Conservation (phyloP, 768 basidiomycete genomes). For the Leccinum ochraceum region DNA sequence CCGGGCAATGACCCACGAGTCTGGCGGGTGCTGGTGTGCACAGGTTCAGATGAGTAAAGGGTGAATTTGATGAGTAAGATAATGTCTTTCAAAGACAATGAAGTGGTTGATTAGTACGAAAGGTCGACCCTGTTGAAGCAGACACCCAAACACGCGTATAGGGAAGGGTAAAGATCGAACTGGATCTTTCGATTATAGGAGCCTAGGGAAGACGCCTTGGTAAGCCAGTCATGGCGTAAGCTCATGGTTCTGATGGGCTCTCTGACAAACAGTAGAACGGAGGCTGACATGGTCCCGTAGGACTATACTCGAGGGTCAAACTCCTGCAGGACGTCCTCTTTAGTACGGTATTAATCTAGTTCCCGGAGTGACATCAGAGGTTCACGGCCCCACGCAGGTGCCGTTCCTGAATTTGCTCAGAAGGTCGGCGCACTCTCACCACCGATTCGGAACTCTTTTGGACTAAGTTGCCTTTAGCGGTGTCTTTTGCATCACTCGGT, state of each 20-base stretch:
- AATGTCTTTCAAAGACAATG: background rate
- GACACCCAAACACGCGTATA: background rate
- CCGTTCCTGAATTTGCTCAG: background rate
- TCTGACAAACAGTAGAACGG: background rate
- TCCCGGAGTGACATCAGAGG: background rate
- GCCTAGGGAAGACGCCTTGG: background rate
- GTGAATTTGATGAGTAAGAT: background rate
- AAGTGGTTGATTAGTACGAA: background rate
- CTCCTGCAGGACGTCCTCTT: too few species aligned
- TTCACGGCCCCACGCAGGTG: background rate
- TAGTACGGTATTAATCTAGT: background rate
- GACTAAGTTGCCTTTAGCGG: background rate
- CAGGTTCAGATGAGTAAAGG: background rate
- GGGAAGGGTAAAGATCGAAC: background rate
- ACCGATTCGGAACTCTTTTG: background rate
- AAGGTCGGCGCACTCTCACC: background rate
- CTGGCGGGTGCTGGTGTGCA: background rate
- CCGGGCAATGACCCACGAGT: background rate
- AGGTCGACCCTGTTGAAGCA: background rate
- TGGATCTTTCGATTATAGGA: background rate
- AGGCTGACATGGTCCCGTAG: background rate
- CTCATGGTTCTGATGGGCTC: background rate
- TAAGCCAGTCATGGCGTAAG: background rate
- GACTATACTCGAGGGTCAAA: too few species aligned
- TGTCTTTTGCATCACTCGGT: too few species aligned